Conservation (phyloP, 2,329 filamentous ascomycete species). For the Rutstroemia sp. region DNA sequence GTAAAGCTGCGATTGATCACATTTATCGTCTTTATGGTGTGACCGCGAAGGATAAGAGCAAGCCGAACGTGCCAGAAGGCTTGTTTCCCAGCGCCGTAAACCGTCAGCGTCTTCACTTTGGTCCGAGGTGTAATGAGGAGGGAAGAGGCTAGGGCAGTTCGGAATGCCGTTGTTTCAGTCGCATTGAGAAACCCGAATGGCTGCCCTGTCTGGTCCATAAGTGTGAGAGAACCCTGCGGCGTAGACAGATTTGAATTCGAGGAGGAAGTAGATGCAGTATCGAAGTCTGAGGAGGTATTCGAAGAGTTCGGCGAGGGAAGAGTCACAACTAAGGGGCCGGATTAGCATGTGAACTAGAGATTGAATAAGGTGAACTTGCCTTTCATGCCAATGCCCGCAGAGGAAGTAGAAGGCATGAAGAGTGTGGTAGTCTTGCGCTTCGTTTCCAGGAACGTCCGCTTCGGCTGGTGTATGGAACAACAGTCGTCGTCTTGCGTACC, state of each 20-base stretch:
- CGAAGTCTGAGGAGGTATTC: constrained; percentile 5
- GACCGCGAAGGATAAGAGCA: constrained; percentile 63
- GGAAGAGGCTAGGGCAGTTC: constrained; percentile 66
- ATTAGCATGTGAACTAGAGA: constrained; percentile 9
- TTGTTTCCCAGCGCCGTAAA: constrained; percentile 84
- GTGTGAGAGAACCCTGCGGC: constrained; percentile 53
- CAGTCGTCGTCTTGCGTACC: constrained; percentile 36
- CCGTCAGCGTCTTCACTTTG: constrained; percentile 65
- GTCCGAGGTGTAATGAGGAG: constrained; percentile 58
- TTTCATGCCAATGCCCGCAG: constrained; percentile 60
- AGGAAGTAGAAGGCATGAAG: constrained; percentile 67
- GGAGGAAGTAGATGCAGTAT: constrained; percentile 16
- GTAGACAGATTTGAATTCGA: constrained; percentile 43
- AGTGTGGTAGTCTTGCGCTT: constrained; percentile 52
- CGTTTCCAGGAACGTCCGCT: constrained; percentile 42
- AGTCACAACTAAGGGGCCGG: constrained; percentile 49
- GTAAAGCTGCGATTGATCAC: constrained; percentile 72
- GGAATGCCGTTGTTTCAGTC: constrained; percentile 69
- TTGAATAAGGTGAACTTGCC: constrained; percentile 32
- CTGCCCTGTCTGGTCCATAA: constrained; percentile 55
- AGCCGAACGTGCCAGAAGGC: constrained; percentile 93
- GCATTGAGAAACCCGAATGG: constrained; percentile 66
- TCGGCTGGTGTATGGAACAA: constrained; percentile 45
- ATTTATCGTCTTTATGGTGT: constrained; percentile 70
- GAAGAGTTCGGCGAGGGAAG: constrained; percentile 37